Percentiles rank a stretch among this genome's conserved stretches.
Evolutionary conservation across 108 stramenopile species (phyloP).

Genomic region (Skeletonema grethae): DNA sequence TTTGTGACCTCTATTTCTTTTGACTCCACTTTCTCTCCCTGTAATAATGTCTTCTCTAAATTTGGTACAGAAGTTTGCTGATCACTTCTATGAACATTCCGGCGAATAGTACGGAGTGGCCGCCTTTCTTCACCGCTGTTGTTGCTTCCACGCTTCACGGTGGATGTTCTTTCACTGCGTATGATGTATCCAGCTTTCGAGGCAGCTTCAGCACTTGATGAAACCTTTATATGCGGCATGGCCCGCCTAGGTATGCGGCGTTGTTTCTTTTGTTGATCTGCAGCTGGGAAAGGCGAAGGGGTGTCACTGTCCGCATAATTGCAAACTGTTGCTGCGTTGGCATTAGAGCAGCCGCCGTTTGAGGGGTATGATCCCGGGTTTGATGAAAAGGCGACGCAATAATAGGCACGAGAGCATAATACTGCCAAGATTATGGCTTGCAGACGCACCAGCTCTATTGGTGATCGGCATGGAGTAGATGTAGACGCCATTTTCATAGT

Average conservation of each 20-base stretch:
- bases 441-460: not conserved
- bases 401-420: not conserved
- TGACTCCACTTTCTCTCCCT: not conserved
- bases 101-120: constrained; percentile 32
- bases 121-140: constrained; percentile 14
- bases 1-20: not conserved
- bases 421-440: not conserved
- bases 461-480: not conserved
- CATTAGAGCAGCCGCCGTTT: not conserved
- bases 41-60: not conserved
- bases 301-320: not conserved
- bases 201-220: constrained; percentile 28
- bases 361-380: too few relatives aligned
- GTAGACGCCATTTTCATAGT: not conserved
- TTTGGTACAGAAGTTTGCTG: not conserved
- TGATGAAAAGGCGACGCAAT: not conserved
- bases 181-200: constrained; percentile 42
- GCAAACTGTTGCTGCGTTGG: not conserved
- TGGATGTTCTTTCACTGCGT: not conserved
- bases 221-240: constrained; percentile 31
- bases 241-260: constrained; percentile 28
- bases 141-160: not conserved
- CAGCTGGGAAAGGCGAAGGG: not conserved
- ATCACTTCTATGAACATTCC: constrained; percentile 28
- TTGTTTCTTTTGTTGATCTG: not conserved